A percentile compares a stretch with the other conserved stretches of the same genome.
phyloP scores from a whole-genome alignment of 345 rosid species.

The Eucalyptus albens region DNA sequence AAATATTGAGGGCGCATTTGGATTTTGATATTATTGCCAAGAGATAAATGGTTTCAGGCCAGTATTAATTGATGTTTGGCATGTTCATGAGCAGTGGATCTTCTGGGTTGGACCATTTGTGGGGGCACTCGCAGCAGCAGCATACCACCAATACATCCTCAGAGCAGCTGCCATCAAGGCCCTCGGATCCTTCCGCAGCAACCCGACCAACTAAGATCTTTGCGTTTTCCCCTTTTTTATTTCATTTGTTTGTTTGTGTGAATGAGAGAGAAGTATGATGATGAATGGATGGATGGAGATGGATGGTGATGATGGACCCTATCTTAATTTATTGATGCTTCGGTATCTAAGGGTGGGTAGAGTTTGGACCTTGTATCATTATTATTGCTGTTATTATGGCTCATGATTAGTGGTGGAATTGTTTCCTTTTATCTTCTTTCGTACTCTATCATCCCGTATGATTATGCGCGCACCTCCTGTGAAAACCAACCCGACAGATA shows the following conservation, averaged over 20 bases:
- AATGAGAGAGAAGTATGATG: not conserved
- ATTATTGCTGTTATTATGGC: not conserved
- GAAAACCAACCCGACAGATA: not conserved
- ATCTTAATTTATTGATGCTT: not conserved
- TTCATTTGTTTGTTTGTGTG: constrained; percentile 1
- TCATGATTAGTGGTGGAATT: not conserved
- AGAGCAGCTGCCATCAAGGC: constrained; percentile 56
- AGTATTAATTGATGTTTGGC: not conserved
- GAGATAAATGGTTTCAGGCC: not conserved
- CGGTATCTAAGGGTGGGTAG: not conserved
- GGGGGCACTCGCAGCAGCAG: constrained; percentile 70
- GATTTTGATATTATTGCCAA: not conserved
- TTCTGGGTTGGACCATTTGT: constrained; percentile 66
- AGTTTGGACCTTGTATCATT: not conserved
- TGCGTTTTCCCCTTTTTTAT: not conserved
- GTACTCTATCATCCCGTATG: not conserved
- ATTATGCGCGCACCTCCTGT: not conserved
- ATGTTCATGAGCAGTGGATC: constrained; percentile 32
- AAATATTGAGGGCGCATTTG: not conserved
- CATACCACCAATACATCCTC: constrained; percentile 45
- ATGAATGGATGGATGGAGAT: not conserved
- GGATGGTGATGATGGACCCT: not conserved
- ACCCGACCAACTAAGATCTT: constrained; percentile 24
- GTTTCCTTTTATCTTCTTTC: not conserved
- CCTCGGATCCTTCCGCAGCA: constrained; percentile 61